Base-by-base conservation (phyloP, 805 yeast species). In the Clavispora carvajalis region DNA sequence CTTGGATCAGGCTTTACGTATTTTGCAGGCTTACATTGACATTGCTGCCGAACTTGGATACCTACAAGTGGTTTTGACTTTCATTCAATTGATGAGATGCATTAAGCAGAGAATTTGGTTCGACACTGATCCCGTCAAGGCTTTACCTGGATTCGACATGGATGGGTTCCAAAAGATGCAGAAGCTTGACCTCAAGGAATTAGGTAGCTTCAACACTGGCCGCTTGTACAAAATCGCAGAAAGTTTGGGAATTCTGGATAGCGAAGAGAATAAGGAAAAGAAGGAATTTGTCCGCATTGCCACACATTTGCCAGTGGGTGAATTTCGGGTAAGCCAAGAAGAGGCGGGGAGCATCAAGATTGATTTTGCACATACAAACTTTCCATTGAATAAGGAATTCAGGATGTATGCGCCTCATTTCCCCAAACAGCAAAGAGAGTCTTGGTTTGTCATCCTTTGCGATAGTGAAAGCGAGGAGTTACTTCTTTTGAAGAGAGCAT, bases 1-100 rank as follows among this genome's bases (percentile, higher is more conserved):
- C 8, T 67, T 93, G 42, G 99, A 95, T 56, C 99, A 93, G 65
- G 80, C 95, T 7, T 69, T 93, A 55, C 95, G 99, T 76, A 83
- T 93, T 47, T 64, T 90, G 39, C 99, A 93, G 58, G 97, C 98
- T 0, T 83, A 77, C 50, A 82, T 91, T 44, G 99, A 93, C 62
- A 87, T 86, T 16, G 80, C 93, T 1, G 79, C 96, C 2, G 97
- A 91, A 51, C 55, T 80, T 49, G 96, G 96, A 0, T 82, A 78
- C 51, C 66, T 81, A 34, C 56, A 71, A 5, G 76, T 87, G 0
- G 87, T 81, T 0, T 46, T 80, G 51, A 71, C 70, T 40, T 72
- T 89, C 41, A 73, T 91, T 25, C 70, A 70, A 47, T 65, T 85
- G 36, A 82, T 91, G 90, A 88, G 82, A 54, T 80, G 93, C 62